Conservation (phyloP, 2,329 filamentous ascomycete genomes). For the Colletotrichum orchidophilum region DNA sequence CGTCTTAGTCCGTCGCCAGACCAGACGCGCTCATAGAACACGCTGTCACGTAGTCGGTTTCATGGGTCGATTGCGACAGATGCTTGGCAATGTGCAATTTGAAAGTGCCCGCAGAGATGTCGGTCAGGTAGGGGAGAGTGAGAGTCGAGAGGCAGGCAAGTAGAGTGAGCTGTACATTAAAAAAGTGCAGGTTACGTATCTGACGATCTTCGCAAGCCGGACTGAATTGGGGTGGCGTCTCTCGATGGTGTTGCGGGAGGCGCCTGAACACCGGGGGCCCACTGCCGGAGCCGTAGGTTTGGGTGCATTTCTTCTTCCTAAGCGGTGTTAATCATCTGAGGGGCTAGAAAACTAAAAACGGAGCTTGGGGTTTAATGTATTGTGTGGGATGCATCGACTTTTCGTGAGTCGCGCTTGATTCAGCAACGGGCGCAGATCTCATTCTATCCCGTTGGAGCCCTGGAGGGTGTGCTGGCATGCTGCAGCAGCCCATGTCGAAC, state of each 20-base stretch:
- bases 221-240: constrained; percentile 8
- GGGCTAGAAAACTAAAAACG: not conserved
- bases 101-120: not conserved
- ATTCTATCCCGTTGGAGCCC: not conserved
- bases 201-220: constrained; percentile 13
- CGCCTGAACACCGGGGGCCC: not conserved
- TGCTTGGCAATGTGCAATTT: not conserved
- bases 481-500: not conserved
- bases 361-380: not conserved
- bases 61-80: not conserved
- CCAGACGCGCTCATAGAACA: not conserved
- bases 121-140: not conserved
- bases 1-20: not conserved
- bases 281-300: not conserved
- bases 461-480: too few species aligned
- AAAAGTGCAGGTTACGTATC: not conserved
- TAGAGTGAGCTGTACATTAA: not conserved
- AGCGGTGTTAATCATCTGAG: not conserved
- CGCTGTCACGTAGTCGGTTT: not conserved
- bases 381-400: not conserved
- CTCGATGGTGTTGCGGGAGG: not conserved
- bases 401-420: constrained; percentile 17
- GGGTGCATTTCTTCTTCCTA: constrained; percentile 7
- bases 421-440: constrained; percentile 4
- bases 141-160: not conserved